Evolutionary conservation across 108 stramenopile genomes (phyloP).

Genomic region (Hondaea fermentalgiana): DNA sequence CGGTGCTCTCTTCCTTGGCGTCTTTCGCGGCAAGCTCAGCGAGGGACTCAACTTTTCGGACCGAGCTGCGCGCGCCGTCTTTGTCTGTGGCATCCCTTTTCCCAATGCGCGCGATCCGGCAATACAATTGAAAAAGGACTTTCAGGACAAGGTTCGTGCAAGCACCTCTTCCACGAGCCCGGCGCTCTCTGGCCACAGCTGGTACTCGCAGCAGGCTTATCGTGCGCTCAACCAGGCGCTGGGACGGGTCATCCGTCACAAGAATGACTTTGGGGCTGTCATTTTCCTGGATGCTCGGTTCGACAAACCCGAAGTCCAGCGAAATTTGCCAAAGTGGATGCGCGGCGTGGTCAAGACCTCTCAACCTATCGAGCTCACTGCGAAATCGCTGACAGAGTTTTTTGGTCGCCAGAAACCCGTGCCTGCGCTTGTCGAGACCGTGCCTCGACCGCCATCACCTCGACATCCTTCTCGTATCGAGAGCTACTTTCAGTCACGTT

Average conservation of each 20-base stretch:
- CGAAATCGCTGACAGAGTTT: neutral
- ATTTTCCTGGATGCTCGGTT: conserved; percentile 66
- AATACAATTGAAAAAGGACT: conserved; percentile 81
- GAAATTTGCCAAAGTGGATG: neutral
- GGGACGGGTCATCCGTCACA: conserved; percentile 74
- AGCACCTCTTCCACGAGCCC: neutral
- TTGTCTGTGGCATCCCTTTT: conserved; percentile 93
- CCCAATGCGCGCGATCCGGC: conserved; percentile 83
- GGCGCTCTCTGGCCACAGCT: conserved; percentile 58
- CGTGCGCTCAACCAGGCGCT: conserved; percentile 79
- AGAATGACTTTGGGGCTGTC: conserved; percentile 73
- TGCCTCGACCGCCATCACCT: neutral
- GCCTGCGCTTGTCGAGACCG: neutral
- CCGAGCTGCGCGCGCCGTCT: conserved; percentile 76
- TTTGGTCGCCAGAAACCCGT: neutral
- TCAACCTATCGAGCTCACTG: neutral
- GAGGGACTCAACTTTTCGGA: conserved; percentile 79
- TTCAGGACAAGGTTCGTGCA: conserved; percentile 37
- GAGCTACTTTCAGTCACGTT: too few relatives aligned
- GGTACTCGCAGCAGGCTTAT: conserved; percentile 81
- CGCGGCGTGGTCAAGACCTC: neutral
- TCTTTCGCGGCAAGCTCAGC: conserved; percentile 81
- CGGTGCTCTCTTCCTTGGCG: conserved; percentile 79
- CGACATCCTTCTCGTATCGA: too few relatives aligned
- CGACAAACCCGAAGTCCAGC: neutral